These are phyloP conservation scores for Viola pubescens DNA, from an alignment of 441 rosid species.

Conservation along the genomic window DNA sequence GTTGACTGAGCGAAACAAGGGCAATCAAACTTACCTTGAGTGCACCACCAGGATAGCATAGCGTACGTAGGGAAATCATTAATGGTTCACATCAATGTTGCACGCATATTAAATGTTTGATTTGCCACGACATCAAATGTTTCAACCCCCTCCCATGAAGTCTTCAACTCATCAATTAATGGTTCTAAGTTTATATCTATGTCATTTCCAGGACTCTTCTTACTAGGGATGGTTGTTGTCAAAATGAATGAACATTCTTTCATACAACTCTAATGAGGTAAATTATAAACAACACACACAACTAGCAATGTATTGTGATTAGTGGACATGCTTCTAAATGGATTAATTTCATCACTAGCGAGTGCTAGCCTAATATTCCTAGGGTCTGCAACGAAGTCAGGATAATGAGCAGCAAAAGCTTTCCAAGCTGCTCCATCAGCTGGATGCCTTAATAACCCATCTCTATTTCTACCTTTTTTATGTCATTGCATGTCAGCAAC, in stretches of 20 bases:
- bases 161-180: conserved; percentile 10
- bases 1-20: conserved; percentile 5
- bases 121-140: background rate
- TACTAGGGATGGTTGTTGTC: conserved; percentile 4
- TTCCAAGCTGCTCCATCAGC: conserved; percentile 4
- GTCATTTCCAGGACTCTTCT: background rate
- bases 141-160: background rate
- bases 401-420: background rate
- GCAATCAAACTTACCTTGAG: too few species aligned
- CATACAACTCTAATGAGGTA: conserved; percentile 2
- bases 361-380: conserved; percentile 12
- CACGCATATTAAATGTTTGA: conserved; percentile 1
- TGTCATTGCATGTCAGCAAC: conserved; percentile 7
- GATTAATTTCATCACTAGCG: conserved; percentile 6
- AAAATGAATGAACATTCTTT: background rate
- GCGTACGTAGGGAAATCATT: conserved; percentile 13
- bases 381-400: background rate
- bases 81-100: conserved; percentile 4
- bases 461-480: background rate
- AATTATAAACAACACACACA: background rate
- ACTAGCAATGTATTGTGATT: conserved; percentile 2
- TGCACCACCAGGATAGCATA: conserved; percentile 10
- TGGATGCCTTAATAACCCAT: background rate
- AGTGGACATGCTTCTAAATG: background rate
- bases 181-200: conserved; percentile 7